Base-by-base conservation (phyloP, 768 basidiomycete species). In the Pleurotus pulmonarius region DNA sequence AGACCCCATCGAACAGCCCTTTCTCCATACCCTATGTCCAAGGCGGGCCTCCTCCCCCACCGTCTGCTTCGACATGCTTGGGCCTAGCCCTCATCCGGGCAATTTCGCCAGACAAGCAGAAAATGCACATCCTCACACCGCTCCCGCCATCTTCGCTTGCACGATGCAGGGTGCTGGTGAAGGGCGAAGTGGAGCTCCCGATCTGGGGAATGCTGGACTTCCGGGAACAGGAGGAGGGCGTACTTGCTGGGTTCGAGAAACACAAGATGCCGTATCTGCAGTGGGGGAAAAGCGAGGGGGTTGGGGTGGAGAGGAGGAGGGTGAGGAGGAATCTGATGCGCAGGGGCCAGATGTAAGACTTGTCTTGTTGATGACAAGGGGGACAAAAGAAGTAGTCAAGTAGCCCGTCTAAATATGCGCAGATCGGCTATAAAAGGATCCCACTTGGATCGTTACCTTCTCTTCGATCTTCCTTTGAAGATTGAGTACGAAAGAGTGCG, bases 301-400 rank as follows among this genome's bases (percentile, higher is more conserved):
- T 87, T 8, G 94, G 93, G 2, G 84, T 78, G 8, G 90, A 88
- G 60, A 82, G 78, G 63, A 78, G 86, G 67, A 75, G 85, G 43
- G 85, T 92, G 45, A 79, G 94, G 67, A 78, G 93, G 66, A 96
- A 96, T 72, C 69, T 97, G 67, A 92, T 94, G 92, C 76, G 94
- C 22, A 83, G 82, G 60, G 86, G 83, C 5, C 91, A 93, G 69
- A 79, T 82, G 79, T 88, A 68, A 39, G 38, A 34, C 29, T 3
- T 9, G 20, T 20, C 20, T 20, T 20, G 20, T 20, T 3, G 20
- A 20, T 3, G 1, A 20, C 20, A 20, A 20, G 20, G 20, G 20
- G 20, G 11, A 34, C 29, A 34, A 34, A 34, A 9, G 3, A 11
- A 34, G 9, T 34, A 2, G 29, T 34, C 29, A 8, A 34, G 11